Evolutionary conservation across 768 basidiomycete genomes (phyloP), one percentile per base, ranked within the genome.

Genomic region (Xerocomellus amylosporus): DNA sequence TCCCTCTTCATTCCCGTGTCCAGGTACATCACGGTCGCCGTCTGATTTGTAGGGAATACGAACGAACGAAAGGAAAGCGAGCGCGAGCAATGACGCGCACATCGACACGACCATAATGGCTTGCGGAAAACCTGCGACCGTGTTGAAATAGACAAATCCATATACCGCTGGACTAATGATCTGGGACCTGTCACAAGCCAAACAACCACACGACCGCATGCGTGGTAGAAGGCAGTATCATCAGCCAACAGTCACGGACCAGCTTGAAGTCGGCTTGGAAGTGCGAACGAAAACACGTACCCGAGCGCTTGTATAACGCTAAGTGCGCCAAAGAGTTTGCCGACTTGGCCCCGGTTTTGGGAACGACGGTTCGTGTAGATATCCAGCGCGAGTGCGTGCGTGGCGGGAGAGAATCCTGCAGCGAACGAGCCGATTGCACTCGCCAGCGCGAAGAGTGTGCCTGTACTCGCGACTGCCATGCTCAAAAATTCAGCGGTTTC

Each of bases 241-340:
- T 54, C 17, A 53, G 47, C 24, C 34, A 36, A 53, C 20, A 5
- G 19, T 36, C 24, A 15, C 34, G 17, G 8, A 36, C 12, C 17
- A 24, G 26, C 24, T 8, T 13, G n/a, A 28, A 36, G 43, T 9
- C 8, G 7, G n/a, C 14, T 2, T 7, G 34, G 8, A 9, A 30
- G 8, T 6, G 30, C 8, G 8, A 28, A 50, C 5, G 20, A 4
- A 9, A 49, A 56, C 19, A 46, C 75, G 43, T 60, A 86, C 83
- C 84, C 77, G 10, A 92, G 64, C 6, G 87, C 83, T 56, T 88
- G 82, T 4, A 92, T 59, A 28, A 94, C 88, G 52, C 86, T 84
- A 53, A 94, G 60, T 4, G 84, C 91, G 13, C 91, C 93, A 63
- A 93, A 94, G 17, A 97, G 74, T 61, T 75, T 78, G 3, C 92